Percentiles rank a stretch among this genome's conserved stretches.
These are phyloP conservation scores for Verticillium longisporum DNA, from an alignment of 2,329 filamentous ascomycete species.

Conservation along the genomic window DNA sequence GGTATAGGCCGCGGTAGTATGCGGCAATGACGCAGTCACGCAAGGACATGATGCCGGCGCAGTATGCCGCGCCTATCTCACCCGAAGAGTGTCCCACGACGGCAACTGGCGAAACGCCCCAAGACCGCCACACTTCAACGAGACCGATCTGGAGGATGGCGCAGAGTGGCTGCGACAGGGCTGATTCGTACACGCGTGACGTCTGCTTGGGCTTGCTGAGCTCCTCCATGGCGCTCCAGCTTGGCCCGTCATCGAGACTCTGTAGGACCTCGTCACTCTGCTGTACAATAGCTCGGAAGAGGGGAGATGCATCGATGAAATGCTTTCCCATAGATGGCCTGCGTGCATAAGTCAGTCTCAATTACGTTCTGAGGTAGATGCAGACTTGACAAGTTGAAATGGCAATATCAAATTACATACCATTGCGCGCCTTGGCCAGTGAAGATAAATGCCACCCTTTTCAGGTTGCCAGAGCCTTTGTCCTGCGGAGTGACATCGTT, in stretches of 20 bases:
- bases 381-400: not conserved
- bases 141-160: constrained; percentile 36
- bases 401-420: constrained; percentile 6
- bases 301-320: too few species aligned
- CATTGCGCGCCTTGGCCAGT: constrained; percentile 14
- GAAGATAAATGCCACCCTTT: constrained; percentile 10
- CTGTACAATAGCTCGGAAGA: not conserved
- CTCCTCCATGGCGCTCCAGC: too few species aligned
- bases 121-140: constrained; percentile 24
- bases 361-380: too few species aligned
- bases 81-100: constrained; percentile 30
- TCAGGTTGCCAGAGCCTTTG: not conserved
- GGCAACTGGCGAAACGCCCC: constrained; percentile 17
- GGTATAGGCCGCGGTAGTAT: not conserved
- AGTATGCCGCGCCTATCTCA: constrained; percentile 31
- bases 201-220: not conserved
- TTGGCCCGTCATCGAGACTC: too few species aligned
- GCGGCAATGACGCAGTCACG: not conserved
- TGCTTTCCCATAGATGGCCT: too few species aligned
- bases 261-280: too few species aligned
- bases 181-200: too few species aligned
- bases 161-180: constrained; percentile 27
- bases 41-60: not conserved
- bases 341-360: too few species aligned
- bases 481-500: not conserved